A percentile compares a stretch with the other conserved stretches of the same genome.
Conservation (phyloP, 345 rosid genomes). For the Ceriops zippeliana region DNA sequence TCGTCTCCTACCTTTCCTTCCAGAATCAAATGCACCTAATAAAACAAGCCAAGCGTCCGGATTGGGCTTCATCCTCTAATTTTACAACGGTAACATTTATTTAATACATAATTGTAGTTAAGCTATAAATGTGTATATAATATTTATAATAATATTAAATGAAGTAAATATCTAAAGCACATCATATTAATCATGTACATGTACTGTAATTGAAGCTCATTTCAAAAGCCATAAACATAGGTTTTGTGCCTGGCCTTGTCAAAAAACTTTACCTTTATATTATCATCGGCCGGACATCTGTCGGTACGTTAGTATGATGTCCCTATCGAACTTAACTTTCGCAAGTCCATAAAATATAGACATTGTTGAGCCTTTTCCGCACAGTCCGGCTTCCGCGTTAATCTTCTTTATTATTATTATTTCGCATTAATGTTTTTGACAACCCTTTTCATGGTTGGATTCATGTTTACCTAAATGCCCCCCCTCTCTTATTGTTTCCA, state of each 20-base stretch:
- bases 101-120: too few species aligned
- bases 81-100: too few species aligned
- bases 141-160: too few species aligned
- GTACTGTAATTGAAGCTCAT: background rate
- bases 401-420: too few species aligned
- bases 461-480: constrained; percentile 5
- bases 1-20: too few species aligned
- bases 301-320: constrained; percentile 27
- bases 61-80: too few species aligned
- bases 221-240: background rate
- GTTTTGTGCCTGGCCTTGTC: background rate
- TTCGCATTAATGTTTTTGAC: constrained; percentile 28
- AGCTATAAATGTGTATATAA: too few species aligned
- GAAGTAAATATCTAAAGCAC: too few species aligned
- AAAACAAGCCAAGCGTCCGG: background rate
- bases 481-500: background rate
- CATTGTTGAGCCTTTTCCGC: constrained; percentile 10
- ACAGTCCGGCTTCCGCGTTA: constrained; percentile 6
- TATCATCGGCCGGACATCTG: constrained; percentile 1
- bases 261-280: background rate
- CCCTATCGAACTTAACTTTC: background rate
- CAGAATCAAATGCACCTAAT: background rate
- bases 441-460: constrained; percentile 8
- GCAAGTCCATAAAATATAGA: background rate
- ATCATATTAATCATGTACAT: background rate